phyloP scores from a whole-genome alignment of 106 monocot species.

The Cymbidium sinense region DNA sequence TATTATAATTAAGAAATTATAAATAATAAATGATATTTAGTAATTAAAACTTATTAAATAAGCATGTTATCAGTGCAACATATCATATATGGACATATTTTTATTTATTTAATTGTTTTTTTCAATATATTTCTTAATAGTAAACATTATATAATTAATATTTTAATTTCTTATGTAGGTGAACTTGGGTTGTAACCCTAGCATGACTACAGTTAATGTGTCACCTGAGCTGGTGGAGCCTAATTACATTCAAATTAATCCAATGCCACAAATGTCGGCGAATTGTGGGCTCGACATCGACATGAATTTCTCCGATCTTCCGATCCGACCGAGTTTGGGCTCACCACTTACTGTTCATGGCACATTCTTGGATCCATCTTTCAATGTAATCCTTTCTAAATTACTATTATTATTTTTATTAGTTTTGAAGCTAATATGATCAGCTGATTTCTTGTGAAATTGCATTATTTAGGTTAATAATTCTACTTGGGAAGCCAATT shows the following conservation, averaged over 20 bases:
- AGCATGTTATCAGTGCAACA: too few species aligned
- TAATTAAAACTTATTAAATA: too few species aligned
- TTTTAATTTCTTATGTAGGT: slow-evolving; percentile 3
- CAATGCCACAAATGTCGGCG: background rate
- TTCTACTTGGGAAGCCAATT: slow-evolving; percentile 10
- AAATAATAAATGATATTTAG: too few species aligned
- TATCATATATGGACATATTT: too few species aligned
- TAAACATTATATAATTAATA: slow-evolving; percentile 7
- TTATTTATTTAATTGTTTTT: too few species aligned
- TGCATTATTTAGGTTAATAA: slow-evolving; percentile 5
- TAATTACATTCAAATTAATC: background rate
- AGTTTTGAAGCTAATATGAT: background rate
- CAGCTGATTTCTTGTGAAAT: background rate
- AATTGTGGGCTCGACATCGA: background rate
- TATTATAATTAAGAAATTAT: too few species aligned
- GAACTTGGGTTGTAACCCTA: background rate
- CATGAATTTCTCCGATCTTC: background rate
- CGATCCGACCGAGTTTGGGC: background rate
- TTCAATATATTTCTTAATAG: too few species aligned
- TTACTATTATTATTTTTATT: background rate
- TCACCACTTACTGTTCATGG: background rate
- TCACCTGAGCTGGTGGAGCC: background rate
- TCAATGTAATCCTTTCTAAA: slow-evolving; percentile 4
- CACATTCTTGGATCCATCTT: background rate
- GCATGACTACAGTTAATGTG: background rate